Conservation (phyloP, 148 eudicot species). For the Cornus kousa region DNA sequence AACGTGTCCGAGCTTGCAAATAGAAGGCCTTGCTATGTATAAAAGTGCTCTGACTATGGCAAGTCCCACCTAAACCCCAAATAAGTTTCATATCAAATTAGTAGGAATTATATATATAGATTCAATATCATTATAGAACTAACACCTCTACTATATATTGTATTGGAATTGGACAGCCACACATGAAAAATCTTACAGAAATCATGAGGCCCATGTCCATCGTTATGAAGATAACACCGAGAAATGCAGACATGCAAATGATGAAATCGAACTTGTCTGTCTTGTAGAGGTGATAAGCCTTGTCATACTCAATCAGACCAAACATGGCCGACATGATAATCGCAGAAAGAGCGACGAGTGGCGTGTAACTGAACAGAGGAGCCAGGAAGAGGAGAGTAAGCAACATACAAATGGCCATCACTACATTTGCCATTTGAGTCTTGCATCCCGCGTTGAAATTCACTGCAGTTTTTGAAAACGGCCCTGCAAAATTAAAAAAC, state of each 20-base stretch:
- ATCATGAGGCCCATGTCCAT: constrained; percentile 81
- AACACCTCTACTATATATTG: too few relatives aligned
- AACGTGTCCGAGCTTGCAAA: constrained; percentile 66
- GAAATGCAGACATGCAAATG: constrained; percentile 77
- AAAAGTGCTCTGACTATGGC: constrained; percentile 64
- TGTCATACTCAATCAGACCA: constrained; percentile 65
- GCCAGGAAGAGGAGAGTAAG: constrained; percentile 71
- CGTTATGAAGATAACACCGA: constrained; percentile 76
- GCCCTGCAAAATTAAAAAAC: constrained; percentile 41
- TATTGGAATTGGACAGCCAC: background rate
- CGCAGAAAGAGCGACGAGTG: constrained; percentile 79
- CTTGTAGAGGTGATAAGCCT: constrained; percentile 55
- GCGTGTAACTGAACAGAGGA: constrained; percentile 84
- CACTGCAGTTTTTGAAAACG: constrained; percentile 93
- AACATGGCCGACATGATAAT: constrained; percentile 93
- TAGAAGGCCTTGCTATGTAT: constrained; percentile 76
- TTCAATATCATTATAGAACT: too few relatives aligned
- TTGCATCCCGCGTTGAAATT: constrained; percentile 81
- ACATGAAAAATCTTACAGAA: background rate
- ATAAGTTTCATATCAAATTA: background rate
- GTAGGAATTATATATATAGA: too few relatives aligned
- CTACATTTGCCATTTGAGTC: constrained; percentile 73
- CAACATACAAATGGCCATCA: constrained; percentile 68
- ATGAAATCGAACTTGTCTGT: constrained; percentile 83
- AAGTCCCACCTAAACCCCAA: constrained; percentile 44